These are phyloP conservation scores for Plasmodium inui DNA, from an alignment of 169 alveolate genomes.

Conservation along the genomic window DNA sequence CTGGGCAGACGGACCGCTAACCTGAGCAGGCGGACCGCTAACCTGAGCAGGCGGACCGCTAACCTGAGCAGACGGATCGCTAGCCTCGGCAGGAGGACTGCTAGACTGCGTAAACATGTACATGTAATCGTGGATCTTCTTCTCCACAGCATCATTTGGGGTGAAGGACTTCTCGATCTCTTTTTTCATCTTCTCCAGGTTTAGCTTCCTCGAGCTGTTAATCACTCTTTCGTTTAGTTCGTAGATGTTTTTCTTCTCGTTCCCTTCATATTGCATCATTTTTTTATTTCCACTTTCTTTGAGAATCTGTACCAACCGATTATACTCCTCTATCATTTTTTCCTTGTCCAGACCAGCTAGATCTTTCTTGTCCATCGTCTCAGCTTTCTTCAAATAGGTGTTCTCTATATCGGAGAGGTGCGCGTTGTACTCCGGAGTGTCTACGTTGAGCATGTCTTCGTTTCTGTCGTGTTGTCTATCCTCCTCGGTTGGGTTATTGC, in stretches of 20 bases:
- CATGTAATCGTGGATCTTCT: constrained; percentile 63
- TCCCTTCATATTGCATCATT: constrained; percentile 5
- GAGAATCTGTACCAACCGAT: constrained; percentile 25
- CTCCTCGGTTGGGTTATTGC: constrained; percentile 13
- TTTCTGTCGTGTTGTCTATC: constrained; percentile 12
- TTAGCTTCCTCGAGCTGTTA: constrained; percentile 33
- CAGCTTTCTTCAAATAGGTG: constrained; percentile 74
- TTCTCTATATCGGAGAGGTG: constrained; percentile 12
- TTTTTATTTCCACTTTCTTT: constrained; percentile 26
- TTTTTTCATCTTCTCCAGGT: constrained; percentile 25
- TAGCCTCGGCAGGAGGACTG: too few species aligned
- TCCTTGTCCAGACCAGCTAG: constrained; percentile 42
- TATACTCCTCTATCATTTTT: constrained; percentile 37
- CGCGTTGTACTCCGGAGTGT: background rate
- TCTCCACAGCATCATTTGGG: constrained; percentile 10
- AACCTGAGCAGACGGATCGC: too few species aligned
- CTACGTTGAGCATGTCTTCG: background rate
- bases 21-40: too few species aligned
- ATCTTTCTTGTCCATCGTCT: constrained; percentile 1
- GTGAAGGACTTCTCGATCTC: constrained; percentile 40
- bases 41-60: too few species aligned
- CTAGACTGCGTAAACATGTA: constrained; percentile 49
- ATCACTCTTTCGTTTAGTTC: constrained; percentile 53
- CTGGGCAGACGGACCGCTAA: too few species aligned
- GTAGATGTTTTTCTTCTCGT: constrained; percentile 44